phyloP scores from a whole-genome alignment of 495 filamentous ascomycete species.

The Delitschia confertaspora region DNA sequence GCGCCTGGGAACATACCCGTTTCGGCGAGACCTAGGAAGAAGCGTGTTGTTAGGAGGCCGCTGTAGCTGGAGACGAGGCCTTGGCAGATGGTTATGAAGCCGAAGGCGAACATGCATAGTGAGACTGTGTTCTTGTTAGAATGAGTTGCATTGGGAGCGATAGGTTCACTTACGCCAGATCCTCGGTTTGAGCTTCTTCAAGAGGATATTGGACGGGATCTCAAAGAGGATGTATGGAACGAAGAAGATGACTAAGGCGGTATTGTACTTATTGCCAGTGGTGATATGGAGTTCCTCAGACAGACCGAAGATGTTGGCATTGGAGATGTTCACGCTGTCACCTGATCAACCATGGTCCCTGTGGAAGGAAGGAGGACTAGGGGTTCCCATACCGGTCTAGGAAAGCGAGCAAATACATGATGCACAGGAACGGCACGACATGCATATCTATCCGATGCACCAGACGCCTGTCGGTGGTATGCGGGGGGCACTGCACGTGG shows the following conservation, averaged over 20 bases:
- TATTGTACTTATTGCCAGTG: conserved; percentile 60
- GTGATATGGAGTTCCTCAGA: conserved; percentile 52
- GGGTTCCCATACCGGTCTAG: conserved; percentile 78
- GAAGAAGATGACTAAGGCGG: conserved; percentile 81
- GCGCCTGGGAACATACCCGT: conserved; percentile 76
- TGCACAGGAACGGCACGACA: conserved; percentile 70
- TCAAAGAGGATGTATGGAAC: conserved; percentile 81
- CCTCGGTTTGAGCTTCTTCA: conserved; percentile 73
- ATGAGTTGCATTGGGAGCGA: neutral
- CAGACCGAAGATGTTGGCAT: conserved; percentile 53
- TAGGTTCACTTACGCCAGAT: conserved; percentile 45
- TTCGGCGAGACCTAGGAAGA: conserved; percentile 83
- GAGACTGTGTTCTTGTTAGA: conserved; percentile 39
- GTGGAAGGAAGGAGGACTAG: conserved; percentile 11
- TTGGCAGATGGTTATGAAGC: conserved; percentile 65
- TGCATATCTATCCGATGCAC: conserved; percentile 70
- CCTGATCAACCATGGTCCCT: neutral
- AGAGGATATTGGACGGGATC: conserved; percentile 80
- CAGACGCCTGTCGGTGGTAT: conserved; percentile 64
- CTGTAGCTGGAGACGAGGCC: conserved; percentile 70
- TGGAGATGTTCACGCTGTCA: conserved; percentile 38
- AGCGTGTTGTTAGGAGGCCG: conserved; percentile 68
- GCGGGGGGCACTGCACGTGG: conserved; percentile 40
- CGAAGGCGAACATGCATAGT: conserved; percentile 75
- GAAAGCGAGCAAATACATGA: conserved; percentile 82